Evolutionary conservation across 352 stramenopile genomes (phyloP), one percentile per base, ranked within the genome.

Genomic region (Pythium monospermum): DNA sequence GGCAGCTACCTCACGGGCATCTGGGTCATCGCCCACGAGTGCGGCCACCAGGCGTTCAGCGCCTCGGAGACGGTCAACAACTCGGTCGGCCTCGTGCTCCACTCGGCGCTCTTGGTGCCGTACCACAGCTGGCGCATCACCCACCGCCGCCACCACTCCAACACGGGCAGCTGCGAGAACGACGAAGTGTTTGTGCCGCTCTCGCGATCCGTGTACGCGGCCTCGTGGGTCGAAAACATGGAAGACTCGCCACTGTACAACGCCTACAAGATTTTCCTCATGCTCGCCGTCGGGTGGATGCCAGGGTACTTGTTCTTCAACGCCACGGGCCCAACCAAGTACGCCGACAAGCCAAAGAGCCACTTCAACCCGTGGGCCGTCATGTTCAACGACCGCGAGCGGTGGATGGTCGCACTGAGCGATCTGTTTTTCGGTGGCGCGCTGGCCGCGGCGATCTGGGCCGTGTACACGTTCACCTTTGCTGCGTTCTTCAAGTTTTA

Each of bases 101-200:
- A 99, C 79, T 98, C 97, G 63, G 81, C 85, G 26, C 75, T 99
- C 31, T 81, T 99, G 27, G 96, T 99, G 57, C 96, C 96, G 8
- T 99, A 99, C 89, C 97, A 98, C 85, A 97, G 87, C 47, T 99
- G 96, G 96, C 87, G 96, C 59, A 89, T 96, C 66, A 96, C 87
- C 35, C 95, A 98, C 79, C 93, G 91, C 38, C 85, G 96, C 33
- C 94, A 98, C 75, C 95, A 98, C 77, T 98, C 97, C 46, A 93
- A 98, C 76, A 95, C 97, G 38, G 91, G 86, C 23, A 92, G 72
- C 55, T 95, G 83, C 64, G 91, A 98, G 59, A 96, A 99, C 71
- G 96, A 98, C 65, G 96, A 99, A 73, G 95, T 97, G n/a, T 98
- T 99, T 57, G 85, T 97, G 44, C 95, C 96, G 1, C 78, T 91